phyloP scores from a whole-genome alignment of 257 asterid species.

The Capsicum chinense region DNA sequence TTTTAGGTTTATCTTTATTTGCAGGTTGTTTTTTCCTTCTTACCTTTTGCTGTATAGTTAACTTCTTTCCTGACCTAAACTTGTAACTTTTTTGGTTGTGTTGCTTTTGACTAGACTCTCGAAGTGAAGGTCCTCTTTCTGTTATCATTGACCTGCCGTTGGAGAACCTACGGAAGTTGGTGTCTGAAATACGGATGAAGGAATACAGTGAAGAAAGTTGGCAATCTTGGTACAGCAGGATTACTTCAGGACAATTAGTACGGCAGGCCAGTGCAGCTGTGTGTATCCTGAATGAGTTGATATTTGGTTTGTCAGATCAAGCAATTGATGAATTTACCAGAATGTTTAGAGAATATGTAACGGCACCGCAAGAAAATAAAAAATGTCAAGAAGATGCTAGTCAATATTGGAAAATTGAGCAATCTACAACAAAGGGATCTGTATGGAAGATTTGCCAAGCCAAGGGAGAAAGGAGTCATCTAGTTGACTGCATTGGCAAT shows the following conservation, averaged over 20 bases:
- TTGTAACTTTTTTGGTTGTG: conserved; percentile 33
- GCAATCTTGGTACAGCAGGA: conserved; percentile 82
- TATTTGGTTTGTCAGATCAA: conserved; percentile 82
- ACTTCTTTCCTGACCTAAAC: conserved; percentile 25
- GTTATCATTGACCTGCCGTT: conserved; percentile 75
- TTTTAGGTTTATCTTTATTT: conserved; percentile 68
- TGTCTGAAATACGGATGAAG: conserved; percentile 68
- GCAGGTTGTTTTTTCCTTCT: conserved; percentile 60
- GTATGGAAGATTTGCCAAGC: conserved; percentile 47
- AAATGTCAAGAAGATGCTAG: conserved; percentile 35
- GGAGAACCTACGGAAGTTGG: conserved; percentile 72
- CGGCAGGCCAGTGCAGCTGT: conserved; percentile 91
- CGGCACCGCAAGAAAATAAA: conserved; percentile 36
- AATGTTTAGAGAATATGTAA: conserved; percentile 48
- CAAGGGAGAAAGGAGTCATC: conserved; percentile 49
- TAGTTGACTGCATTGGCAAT: conserved; percentile 78
- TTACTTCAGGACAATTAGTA: conserved; percentile 79
- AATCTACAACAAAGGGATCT: conserved; percentile 43
- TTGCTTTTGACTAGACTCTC: conserved; percentile 55
- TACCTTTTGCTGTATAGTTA: conserved; percentile 30
- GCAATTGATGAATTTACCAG: conserved; percentile 49
- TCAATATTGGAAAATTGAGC: conserved; percentile 38
- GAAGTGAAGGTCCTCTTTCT: conserved; percentile 68
- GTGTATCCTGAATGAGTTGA: conserved; percentile 85
- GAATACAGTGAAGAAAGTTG: conserved; percentile 70